Evolutionary conservation across 1,284 basidiomycete species (phyloP).

Genomic region (Ceratorhiza oryzae-sativae): DNA sequence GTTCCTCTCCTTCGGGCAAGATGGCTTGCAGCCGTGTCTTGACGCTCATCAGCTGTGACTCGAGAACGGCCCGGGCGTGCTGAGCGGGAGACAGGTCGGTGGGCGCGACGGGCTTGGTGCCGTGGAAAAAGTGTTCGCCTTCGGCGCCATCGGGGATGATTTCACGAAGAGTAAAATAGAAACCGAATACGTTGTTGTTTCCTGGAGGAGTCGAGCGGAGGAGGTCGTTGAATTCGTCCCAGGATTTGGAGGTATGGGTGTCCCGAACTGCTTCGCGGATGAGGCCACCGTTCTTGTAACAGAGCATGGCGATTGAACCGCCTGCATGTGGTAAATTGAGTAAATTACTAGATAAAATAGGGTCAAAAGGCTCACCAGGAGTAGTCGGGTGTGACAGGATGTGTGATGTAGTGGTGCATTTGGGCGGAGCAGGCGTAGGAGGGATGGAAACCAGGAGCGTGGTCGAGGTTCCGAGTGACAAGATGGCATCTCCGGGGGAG

Average conservation of each 20-base stretch:
- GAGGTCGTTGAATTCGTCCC: conserved; percentile 76
- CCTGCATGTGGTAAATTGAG: conserved; percentile 47
- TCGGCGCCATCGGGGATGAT: conserved; percentile 80
- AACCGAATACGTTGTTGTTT: conserved; percentile 66
- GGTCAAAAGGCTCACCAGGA: background rate
- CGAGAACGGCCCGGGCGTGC: conserved; percentile 83
- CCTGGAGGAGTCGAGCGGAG: conserved; percentile 66
- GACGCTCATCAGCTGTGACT: conserved; percentile 86
- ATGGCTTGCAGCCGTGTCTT: conserved; percentile 72
- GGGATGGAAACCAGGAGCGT: conserved; percentile 83
- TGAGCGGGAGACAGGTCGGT: conserved; percentile 56
- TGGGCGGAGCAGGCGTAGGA: conserved; percentile 63
- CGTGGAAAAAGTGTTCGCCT: conserved; percentile 69
- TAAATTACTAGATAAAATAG: background rate
- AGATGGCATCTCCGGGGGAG: conserved; percentile 82
- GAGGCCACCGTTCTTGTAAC: conserved; percentile 85
- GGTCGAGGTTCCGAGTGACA: conserved; percentile 91
- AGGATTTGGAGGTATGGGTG: conserved; percentile 65
- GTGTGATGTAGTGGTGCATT: conserved; percentile 76
- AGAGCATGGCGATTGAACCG: conserved; percentile 78
- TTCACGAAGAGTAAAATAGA: conserved; percentile 82
- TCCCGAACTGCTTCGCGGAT: conserved; percentile 83
- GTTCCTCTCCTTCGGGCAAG: conserved; percentile 52
- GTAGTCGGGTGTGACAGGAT: conserved; percentile 73
- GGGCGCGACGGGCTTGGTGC: conserved; percentile 50